Evolutionary conservation across 495 filamentous ascomycete species (phyloP), one percentile per base, ranked within the genome.

Genomic region (Aspergillus conjunctus): DNA sequence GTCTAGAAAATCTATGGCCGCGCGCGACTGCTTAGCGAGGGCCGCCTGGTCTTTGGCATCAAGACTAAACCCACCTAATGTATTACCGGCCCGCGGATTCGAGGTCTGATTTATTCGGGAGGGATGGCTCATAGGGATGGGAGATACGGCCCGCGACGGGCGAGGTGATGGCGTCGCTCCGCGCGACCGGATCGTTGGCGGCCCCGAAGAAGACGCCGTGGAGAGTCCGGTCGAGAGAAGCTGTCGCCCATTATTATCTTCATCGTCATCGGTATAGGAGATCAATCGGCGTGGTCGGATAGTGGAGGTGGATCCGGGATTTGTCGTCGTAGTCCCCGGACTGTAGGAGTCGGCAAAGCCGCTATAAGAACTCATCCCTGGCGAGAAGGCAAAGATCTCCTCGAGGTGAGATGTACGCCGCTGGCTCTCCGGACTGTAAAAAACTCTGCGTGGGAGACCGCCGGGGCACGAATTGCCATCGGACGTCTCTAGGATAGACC

Each of bases 361-460:
- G 61, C 66, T 73, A 68, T 69, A 70, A 60, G 73, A 73, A 78
- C 70, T 80, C 78, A 80, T 80, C 73, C 75, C 75, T 74, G 65
- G 66, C 56, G 68, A 64, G 55, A 34, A 63, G 59, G 30, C 51
- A 60, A 33, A 33, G 64, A 62, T 51, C 59, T 56, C 11, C 55
- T 50, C n/a, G 39, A 62, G 59, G 49, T 62, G 66, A 66, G 56
- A 54, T 43, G 54, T 50, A 56, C 63, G 59, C 67, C 55, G 39
- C 71, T 63, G 64, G 61, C 64, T 66, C 68, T 69, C 65, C 66
- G 52, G 54, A 46, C 53, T 34, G 51, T 52, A 37, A 31, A 55
- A 53, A 68, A 56, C 51, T 58, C 43, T 58, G 54, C 17, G 59
- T 64, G 20, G 68, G 66, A 69, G 68, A 69, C 67, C 63, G 67